Evolutionary conservation across 2,329 filamentous ascomycete genomes (phyloP).

Genomic region (Xylariaceae sp.): DNA sequence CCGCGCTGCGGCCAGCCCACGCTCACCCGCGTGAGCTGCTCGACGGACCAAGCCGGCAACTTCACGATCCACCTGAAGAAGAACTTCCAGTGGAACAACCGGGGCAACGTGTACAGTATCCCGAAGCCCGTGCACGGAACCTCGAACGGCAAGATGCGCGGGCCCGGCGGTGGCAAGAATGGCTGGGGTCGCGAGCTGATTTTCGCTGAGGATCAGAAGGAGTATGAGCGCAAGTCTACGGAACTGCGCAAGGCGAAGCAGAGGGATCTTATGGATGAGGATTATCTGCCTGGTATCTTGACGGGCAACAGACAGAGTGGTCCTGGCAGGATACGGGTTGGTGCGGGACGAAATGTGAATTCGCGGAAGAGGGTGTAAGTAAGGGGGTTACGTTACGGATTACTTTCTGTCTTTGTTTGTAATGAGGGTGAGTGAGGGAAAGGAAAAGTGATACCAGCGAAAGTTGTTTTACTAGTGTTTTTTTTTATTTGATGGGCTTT

Average conservation of each 20-base stretch:
- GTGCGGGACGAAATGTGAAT: constrained; percentile 83
- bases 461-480: background rate
- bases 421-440: background rate
- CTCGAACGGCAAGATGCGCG: constrained; percentile 67
- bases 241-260: constrained; percentile 63
- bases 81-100: constrained; percentile 94
- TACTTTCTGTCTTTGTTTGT: background rate
- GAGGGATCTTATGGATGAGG: constrained; percentile 88
- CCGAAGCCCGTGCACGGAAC: constrained; percentile 83
- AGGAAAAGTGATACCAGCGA: constrained; percentile 19
- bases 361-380: constrained; percentile 53
- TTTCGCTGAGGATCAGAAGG: constrained; percentile 92
- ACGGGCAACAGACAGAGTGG: constrained; percentile 65
- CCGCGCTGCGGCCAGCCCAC: constrained; percentile 83
- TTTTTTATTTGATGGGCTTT: background rate
- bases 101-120: constrained; percentile 87
- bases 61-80: constrained; percentile 85
- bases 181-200: constrained; percentile 84
- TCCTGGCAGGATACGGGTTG: constrained; percentile 67
- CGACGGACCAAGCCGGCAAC: constrained; percentile 71
- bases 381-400: background rate
- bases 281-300: constrained; percentile 80
- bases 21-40: constrained; percentile 77
- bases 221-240: constrained; percentile 63
- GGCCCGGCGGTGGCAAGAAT: constrained; percentile 67